phyloP scores from a whole-genome alignment of 768 basidiomycete species.

The Daedalea quercina region DNA sequence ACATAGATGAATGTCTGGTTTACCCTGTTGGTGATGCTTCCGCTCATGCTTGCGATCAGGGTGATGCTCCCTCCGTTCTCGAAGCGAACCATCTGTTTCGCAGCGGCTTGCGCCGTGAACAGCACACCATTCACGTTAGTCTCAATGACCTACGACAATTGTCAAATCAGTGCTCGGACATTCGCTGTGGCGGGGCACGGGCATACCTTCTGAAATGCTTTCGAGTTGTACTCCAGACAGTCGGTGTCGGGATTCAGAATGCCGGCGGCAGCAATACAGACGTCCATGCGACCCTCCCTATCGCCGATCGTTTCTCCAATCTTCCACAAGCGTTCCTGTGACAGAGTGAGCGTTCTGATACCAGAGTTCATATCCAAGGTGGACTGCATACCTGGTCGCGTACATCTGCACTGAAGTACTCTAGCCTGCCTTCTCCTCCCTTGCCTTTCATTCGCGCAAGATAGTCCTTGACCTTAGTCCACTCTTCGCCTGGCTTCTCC shows the following conservation, averaged over 20 bases:
- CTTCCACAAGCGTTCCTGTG: constrained; percentile 35
- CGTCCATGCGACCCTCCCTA: constrained; percentile 62
- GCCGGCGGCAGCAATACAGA: constrained; percentile 73
- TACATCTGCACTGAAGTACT: constrained; percentile 62
- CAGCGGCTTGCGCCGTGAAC: constrained; percentile 29
- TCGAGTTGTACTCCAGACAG: constrained; percentile 54
- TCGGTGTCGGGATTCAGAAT: constrained; percentile 45
- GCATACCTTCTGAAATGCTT: constrained; percentile 52
- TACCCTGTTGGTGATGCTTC: constrained; percentile 55
- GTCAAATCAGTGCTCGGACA: too few relatives aligned
- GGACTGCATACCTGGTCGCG: constrained; percentile 54
- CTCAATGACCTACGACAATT: constrained; percentile 41
- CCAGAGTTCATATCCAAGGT: too few relatives aligned
- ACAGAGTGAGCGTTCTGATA: too few relatives aligned
- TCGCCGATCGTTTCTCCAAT: constrained; percentile 52
- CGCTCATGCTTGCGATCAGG: constrained; percentile 35
- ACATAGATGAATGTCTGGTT: constrained; percentile 6
- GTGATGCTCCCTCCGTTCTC: constrained; percentile 31
- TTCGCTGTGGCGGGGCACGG: not conserved
- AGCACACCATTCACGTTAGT: constrained; percentile 45
- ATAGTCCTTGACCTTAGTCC: constrained; percentile 44
- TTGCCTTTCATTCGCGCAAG: constrained; percentile 8
- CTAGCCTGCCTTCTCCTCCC: constrained; percentile 29
- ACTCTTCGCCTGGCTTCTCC: constrained; percentile 46
- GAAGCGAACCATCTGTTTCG: constrained; percentile 26